Evolutionary conservation across 371 early-diverging fungal genomes (phyloP).

Genomic region (Entomophthora muscae): DNA sequence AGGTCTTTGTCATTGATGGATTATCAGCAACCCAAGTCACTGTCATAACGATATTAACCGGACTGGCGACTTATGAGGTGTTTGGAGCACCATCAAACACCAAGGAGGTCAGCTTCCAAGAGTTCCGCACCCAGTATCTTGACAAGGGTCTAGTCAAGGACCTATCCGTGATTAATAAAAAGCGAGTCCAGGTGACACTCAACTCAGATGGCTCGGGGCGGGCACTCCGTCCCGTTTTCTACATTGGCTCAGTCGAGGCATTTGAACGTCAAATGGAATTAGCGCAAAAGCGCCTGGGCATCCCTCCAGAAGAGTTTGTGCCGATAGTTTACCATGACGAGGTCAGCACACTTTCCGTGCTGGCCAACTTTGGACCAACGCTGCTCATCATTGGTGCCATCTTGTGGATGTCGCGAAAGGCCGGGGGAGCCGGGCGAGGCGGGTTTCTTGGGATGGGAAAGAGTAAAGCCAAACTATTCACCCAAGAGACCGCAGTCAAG

Average conservation of each 20-base stretch:
- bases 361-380: constrained; percentile 87
- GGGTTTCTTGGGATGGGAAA: constrained; percentile 95
- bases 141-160: constrained; percentile 86
- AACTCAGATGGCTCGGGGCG: constrained; percentile 37
- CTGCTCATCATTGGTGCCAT: constrained; percentile 72
- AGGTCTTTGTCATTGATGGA: too few relatives aligned
- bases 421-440: constrained; percentile 44
- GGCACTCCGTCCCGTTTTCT: constrained; percentile 43
- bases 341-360: constrained; percentile 39
- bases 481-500: constrained; percentile 87
- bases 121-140: constrained; percentile 68
- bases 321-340: constrained; percentile 77
- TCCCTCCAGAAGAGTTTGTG: constrained; percentile 73
- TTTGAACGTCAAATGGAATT: constrained; percentile 84
- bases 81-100: constrained; percentile 25
- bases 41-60: constrained; percentile 17
- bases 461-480: constrained; percentile 87
- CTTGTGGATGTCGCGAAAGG: constrained; percentile 65
- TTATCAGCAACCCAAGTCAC: neutral
- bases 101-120: constrained; percentile 77
- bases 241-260: constrained; percentile 86
- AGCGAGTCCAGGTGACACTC: constrained; percentile 59
- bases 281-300: constrained; percentile 78
- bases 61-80: constrained; percentile 31
- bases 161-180: constrained; percentile 70